Conservation (phyloP, 257 asterid genomes). For the Solanum okadae region DNA sequence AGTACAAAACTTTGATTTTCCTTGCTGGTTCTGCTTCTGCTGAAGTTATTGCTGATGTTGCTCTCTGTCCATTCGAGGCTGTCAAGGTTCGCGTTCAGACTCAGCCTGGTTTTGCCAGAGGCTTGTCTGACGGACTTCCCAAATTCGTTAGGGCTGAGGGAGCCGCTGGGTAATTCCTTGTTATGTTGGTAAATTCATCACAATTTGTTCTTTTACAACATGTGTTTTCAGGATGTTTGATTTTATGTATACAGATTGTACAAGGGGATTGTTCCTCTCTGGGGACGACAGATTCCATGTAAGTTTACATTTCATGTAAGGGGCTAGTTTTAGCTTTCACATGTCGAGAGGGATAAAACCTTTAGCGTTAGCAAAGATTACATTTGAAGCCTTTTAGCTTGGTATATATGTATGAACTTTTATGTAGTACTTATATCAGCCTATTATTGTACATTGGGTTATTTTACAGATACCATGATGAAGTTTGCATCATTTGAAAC, state of each 20-base stretch:
- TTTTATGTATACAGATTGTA: slow-evolving; percentile 36
- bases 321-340: neutral
- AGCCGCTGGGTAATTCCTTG: slow-evolving; percentile 33
- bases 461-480: slow-evolving; percentile 59
- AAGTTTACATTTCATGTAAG: neutral
- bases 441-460: neutral
- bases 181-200: neutral
- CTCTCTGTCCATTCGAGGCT: slow-evolving; percentile 74
- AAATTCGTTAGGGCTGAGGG: slow-evolving; percentile 51
- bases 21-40: slow-evolving; percentile 74
- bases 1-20: slow-evolving; percentile 59
- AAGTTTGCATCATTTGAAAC: slow-evolving; percentile 61
- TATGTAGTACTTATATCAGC: neutral
- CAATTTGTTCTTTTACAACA: neutral
- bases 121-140: slow-evolving; percentile 64
- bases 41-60: slow-evolving; percentile 51
- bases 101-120: slow-evolving; percentile 60
- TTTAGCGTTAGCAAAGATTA: neutral
- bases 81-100: slow-evolving; percentile 70
- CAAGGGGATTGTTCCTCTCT: slow-evolving; percentile 62
- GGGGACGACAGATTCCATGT: slow-evolving; percentile 85
- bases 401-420: neutral
- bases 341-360: neutral
- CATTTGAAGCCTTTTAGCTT: neutral
- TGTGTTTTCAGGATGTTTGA: neutral